Conservation (phyloP, 495 filamentous ascomycete genomes). For the Podospora fimiseda region DNA sequence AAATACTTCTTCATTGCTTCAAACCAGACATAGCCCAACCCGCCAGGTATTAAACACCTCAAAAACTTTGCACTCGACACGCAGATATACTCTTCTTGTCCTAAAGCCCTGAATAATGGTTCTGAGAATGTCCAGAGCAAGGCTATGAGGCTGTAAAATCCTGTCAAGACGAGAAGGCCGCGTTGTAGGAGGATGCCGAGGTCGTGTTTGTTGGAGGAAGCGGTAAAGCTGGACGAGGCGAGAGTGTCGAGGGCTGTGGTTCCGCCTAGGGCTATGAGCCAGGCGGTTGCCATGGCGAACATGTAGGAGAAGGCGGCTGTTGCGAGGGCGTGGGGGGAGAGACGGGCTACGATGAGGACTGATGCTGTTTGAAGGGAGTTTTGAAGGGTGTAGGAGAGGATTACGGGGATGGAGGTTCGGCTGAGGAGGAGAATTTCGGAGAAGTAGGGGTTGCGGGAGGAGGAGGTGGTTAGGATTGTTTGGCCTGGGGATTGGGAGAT, state of each 20-base stretch:
- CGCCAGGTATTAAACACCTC: constrained; percentile 72
- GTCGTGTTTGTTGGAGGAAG: constrained; percentile 73
- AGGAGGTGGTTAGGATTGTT: not conserved
- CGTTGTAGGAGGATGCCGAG: constrained; percentile 78
- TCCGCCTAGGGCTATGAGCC: constrained; percentile 88
- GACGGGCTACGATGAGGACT: constrained; percentile 71
- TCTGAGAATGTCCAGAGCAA: constrained; percentile 74
- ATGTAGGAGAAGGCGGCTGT: constrained; percentile 83
- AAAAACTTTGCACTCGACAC: constrained; percentile 70
- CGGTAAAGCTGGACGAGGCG: constrained; percentile 80
- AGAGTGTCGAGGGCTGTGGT: constrained; percentile 88
- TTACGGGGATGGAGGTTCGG: constrained; percentile 68
- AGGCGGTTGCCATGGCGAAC: constrained; percentile 88
- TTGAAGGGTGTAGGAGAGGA: constrained; percentile 82
- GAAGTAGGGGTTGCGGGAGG: constrained; percentile 29
- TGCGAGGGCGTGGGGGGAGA: constrained; percentile 74
- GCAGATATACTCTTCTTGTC: constrained; percentile 74
- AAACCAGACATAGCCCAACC: constrained; percentile 86
- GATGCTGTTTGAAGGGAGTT: constrained; percentile 84
- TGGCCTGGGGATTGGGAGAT: not conserved
- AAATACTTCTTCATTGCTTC: constrained; percentile 89
- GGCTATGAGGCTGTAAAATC: constrained; percentile 72
- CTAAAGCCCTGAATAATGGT: constrained; percentile 66
- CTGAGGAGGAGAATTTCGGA: constrained; percentile 64
- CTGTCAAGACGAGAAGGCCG: constrained; percentile 64